Conservation (phyloP, 1,284 basidiomycete genomes). For the Meira nashicola region DNA sequence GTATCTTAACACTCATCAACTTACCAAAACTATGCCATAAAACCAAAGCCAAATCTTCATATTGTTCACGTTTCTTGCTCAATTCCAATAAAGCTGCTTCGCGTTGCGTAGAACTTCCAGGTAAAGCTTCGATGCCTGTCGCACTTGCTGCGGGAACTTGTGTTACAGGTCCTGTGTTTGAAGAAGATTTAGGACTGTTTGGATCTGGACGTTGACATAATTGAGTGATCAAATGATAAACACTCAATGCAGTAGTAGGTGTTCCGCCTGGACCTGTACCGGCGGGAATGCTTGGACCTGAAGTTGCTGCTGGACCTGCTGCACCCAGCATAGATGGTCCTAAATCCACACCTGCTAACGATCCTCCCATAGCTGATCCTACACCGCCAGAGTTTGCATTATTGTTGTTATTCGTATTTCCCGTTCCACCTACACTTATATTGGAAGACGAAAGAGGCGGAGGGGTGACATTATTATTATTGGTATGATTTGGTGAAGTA, state of each 20-base stretch:
- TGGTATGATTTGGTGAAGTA: not conserved
- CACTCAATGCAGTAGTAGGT: slow-evolving; percentile 46
- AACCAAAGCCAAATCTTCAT: slow-evolving; percentile 94
- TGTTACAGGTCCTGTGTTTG: not conserved
- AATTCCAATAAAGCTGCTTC: slow-evolving; percentile 66
- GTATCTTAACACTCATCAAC: slow-evolving; percentile 46
- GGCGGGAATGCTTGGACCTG: slow-evolving; percentile 37
- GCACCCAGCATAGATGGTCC: slow-evolving; percentile 41
- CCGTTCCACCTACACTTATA: not conserved
- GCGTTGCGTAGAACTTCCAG: slow-evolving; percentile 43
- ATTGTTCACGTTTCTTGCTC: slow-evolving; percentile 98
- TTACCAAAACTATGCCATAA: slow-evolving; percentile 98
- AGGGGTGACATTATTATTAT: not conserved
- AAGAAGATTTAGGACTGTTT: not conserved
- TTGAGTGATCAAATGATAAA: slow-evolving; percentile 51
- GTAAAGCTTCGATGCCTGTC: slow-evolving; percentile 16
- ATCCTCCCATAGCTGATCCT: slow-evolving; percentile 24
- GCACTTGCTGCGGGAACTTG: slow-evolving; percentile 2
- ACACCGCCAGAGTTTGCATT: slow-evolving; percentile 5
- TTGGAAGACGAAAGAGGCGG: no score
- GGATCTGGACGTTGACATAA: slow-evolving; percentile 46
- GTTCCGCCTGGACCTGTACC: slow-evolving; percentile 44
- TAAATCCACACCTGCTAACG: slow-evolving; percentile 33
- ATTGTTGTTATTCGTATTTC: not conserved
- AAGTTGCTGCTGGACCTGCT: slow-evolving; percentile 38